phyloP scores from a whole-genome alignment of 106 monocot genomes.

The Platanthera guangdongensis region DNA sequence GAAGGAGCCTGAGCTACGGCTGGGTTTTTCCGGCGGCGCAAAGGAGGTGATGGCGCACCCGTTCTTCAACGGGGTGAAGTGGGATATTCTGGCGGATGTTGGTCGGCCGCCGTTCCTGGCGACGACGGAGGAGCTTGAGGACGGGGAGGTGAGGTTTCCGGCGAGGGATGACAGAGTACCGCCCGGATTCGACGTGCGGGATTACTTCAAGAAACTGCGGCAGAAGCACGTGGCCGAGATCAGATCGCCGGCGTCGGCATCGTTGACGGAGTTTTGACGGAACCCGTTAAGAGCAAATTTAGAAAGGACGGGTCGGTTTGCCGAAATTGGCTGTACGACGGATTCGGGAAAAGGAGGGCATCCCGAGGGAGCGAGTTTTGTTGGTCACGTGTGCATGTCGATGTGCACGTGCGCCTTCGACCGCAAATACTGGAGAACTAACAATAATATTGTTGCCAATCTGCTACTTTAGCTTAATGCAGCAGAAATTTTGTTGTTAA shows the following conservation, averaged over 20 bases:
- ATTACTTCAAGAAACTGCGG: constrained; percentile 45
- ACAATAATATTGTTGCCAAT: too few relatives aligned
- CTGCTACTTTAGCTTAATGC: too few relatives aligned
- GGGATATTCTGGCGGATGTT: constrained; percentile 62
- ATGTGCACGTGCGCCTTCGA: background rate
- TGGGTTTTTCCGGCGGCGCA: constrained; percentile 58
- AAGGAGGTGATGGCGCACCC: constrained; percentile 66
- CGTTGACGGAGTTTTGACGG: constrained; percentile 43
- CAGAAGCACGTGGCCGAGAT: constrained; percentile 7
- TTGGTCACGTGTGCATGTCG: background rate
- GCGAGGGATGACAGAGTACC: background rate
- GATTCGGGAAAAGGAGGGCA: background rate
- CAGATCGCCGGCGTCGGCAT: constrained; percentile 18
- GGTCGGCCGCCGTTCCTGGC: constrained; percentile 61
- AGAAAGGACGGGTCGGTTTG: background rate
- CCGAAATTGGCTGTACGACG: background rate
- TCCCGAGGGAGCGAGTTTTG: background rate
- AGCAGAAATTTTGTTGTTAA: too few relatives aligned
- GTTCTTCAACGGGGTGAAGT: constrained; percentile 71
- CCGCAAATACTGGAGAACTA: too few relatives aligned
- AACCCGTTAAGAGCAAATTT: background rate
- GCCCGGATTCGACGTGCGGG: constrained; percentile 37
- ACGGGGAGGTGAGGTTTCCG: constrained; percentile 3
- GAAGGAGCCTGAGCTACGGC: constrained; percentile 47
- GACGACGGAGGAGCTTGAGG: constrained; percentile 33